Percentiles rank a stretch among this genome's conserved stretches.
These are phyloP conservation scores for Suillus variegatus DNA, from an alignment of 768 basidiomycete species.

Conservation along the genomic window DNA sequence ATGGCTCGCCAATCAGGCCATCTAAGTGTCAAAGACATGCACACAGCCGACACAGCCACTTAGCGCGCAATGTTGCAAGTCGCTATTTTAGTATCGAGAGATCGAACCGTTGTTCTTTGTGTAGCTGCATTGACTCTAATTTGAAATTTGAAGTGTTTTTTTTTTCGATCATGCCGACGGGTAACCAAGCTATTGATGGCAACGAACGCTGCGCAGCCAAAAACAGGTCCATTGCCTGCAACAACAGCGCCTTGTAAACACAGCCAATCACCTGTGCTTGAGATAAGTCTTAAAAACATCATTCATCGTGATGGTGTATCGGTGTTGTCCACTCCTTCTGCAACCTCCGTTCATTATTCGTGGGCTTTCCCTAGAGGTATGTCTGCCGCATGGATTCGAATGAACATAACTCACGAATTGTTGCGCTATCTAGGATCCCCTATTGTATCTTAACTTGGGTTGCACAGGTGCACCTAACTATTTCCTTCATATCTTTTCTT, in stretches of 20 bases:
- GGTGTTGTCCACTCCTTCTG: neutral
- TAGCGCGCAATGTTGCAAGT: too few species aligned
- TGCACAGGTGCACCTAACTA: constrained; percentile 68
- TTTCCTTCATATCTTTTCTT: neutral
- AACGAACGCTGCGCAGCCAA: neutral
- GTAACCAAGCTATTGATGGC: neutral
- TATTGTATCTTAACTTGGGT: constrained; percentile 36
- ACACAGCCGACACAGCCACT: neutral
- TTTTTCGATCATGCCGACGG: neutral
- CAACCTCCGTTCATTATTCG: neutral
- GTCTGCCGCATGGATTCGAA: neutral
- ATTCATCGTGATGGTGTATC: neutral
- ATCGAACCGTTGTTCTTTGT: neutral
- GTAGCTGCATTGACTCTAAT: neutral
- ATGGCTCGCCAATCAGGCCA: constrained; percentile 52
- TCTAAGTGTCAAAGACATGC: constrained; percentile 32
- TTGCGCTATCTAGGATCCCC: constrained; percentile 1
- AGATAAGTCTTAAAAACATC: constrained; percentile 1
- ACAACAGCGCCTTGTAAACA: neutral
- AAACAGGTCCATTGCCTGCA: neutral
- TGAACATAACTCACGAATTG: neutral
- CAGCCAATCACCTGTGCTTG: neutral
- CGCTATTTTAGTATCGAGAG: neutral
- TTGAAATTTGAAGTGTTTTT: constrained; percentile 4
- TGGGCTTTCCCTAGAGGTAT: neutral